These are phyloP conservation scores for Ramalina intermedia DNA, from an alignment of 495 filamentous ascomycete genomes.

Conservation along the genomic window DNA sequence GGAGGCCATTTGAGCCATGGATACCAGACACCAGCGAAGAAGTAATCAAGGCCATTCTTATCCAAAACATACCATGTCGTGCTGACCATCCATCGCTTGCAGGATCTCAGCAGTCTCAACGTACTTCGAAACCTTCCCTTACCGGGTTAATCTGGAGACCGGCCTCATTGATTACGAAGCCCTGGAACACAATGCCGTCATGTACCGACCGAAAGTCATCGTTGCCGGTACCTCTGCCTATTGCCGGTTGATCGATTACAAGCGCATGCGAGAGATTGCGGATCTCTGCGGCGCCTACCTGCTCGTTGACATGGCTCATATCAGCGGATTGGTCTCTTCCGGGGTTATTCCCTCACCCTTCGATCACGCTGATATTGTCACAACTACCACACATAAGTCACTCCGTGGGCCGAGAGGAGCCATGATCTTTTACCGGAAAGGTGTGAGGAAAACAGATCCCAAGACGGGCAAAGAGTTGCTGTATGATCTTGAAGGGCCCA, in stretches of 20 bases:
- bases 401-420: conserved; percentile 95
- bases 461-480: conserved; percentile 82
- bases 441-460: conserved; percentile 71
- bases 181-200: conserved; percentile 78
- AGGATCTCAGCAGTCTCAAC: conserved; percentile 88
- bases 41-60: conserved; percentile 38
- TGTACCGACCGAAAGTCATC: conserved; percentile 91
- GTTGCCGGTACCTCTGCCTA: conserved; percentile 98
- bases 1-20: conserved; percentile 97
- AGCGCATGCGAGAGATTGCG: conserved; percentile 88
- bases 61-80: background rate
- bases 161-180: conserved; percentile 95
- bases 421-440: conserved; percentile 99
- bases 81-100: conserved; percentile 5
- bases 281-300: conserved; percentile 92
- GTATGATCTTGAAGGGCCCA: conserved; percentile 89
- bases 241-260: conserved; percentile 96
- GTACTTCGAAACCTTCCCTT: conserved; percentile 91
- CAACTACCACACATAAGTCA: conserved; percentile 98
- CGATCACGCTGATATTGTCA: conserved; percentile 88
- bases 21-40: conserved; percentile 85
- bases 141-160: conserved; percentile 79
- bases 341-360: conserved; percentile 93
- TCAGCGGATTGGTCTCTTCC: conserved; percentile 87
- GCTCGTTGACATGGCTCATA: conserved; percentile 96